phyloP scores from a whole-genome alignment of 257 asterid genomes.

The Coffea canephora region DNA sequence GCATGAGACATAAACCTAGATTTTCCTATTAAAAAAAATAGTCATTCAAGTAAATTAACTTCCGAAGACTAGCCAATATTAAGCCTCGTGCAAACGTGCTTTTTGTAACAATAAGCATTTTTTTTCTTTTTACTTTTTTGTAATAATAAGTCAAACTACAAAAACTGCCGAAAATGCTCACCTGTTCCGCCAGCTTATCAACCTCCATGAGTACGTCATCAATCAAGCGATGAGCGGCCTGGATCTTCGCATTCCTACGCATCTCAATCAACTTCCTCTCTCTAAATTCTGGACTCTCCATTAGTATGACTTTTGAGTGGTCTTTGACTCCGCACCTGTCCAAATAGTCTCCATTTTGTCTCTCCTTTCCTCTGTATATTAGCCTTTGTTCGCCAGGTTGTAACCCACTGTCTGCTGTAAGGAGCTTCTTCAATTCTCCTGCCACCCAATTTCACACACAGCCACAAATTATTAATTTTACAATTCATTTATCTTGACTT shows the following conservation, averaged over 20 bases:
- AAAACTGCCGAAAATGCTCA: conserved; percentile 8
- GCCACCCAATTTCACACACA: background rate
- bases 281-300: conserved; percentile 55
- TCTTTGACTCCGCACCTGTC: conserved; percentile 66
- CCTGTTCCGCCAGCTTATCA: conserved; percentile 65
- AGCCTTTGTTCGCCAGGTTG: conserved; percentile 56
- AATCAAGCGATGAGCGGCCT: conserved; percentile 45
- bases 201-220: conserved; percentile 43
- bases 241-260: conserved; percentile 58
- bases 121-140: too few species aligned
- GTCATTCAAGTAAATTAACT: too few species aligned
- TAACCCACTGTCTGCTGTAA: conserved; percentile 55
- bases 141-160: too few species aligned
- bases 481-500: too few species aligned
- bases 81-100: too few species aligned
- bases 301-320: conserved; percentile 49
- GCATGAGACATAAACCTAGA: too few species aligned
- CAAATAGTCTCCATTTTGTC: conserved; percentile 57
- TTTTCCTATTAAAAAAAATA: too few species aligned
- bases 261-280: conserved; percentile 44
- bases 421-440: conserved; percentile 68
- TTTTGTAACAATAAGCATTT: too few species aligned
- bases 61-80: too few species aligned
- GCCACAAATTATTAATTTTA: too few species aligned
- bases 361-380: conserved; percentile 56